Base-by-base conservation (phyloP, 2,329 filamentous ascomycete species). In the Diaporthe australafricana region DNA sequence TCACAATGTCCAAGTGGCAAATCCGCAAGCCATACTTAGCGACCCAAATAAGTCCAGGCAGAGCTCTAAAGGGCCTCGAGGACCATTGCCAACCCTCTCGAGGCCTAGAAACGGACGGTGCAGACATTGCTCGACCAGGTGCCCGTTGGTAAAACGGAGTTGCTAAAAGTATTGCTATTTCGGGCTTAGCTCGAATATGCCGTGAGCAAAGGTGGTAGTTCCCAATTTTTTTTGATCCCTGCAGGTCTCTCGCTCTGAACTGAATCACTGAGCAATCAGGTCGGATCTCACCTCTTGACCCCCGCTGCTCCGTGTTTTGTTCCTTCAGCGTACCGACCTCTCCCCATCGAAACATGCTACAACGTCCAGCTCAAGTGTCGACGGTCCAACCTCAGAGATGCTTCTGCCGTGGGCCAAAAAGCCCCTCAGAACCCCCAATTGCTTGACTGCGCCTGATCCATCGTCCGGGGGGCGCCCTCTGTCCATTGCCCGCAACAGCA, bases 301-400 rank as follows among this genome's bases (percentile, higher is more conserved):
- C 38, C 67, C 55, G 67, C 67, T 63, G 67, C 50, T 69, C 50
- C 67, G 52, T 57, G 40, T 60, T 42, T 69, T 55, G 35, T 60
- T 42, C 14, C 52, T 48, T 69, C 73, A 74, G 73, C 76, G 76
- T 42, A 63, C 42, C 57, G 71, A 76, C 73, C 76, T 77, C 74
- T 77, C 75, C 75, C 79, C 76, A 70, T 78, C 77, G 17, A 40
- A 60, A 30, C 52, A 25, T 69, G 27, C 76, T 73, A 76, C 77
- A 75, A 77, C 76, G 74, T 74, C 75, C 75, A 70, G 73, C 74
- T 12, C 22, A 22, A 68, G 14, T 30, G 25, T 60, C 53, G 42
- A 38, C 47, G 30, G 12, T 12, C 32, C 55, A 22, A 27, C 55
- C 45, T 35, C 56, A 47, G 40, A 45, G 17, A 22, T 53, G 35